Evolutionary conservation across 306 rosid species (phyloP), one percentile per base, ranked within the genome.

Genomic region (Mimosa pudica): DNA sequence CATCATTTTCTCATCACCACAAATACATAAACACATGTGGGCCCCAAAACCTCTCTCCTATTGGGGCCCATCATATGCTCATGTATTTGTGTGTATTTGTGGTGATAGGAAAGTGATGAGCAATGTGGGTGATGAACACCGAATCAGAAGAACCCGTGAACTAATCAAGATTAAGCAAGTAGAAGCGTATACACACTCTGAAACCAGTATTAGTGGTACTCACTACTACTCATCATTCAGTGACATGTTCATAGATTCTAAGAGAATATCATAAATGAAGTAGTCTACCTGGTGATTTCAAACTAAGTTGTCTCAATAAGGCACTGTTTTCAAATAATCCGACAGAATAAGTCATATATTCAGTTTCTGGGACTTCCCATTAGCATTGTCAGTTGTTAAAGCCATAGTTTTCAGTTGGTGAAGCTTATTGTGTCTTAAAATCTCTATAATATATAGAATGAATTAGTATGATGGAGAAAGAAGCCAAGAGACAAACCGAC

Each of bases 401-500:
- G 4, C 72, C 77, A 61, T 47, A 36, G 24, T 61, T 47, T 70
- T 35, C 45, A 67, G 70, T 41, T 78, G 76, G 62, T 32, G 76
- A 51, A 51, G 52, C 52, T 3, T 52, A 13, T 66, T 66, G n/a
- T 66, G 1, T 32, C 11, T 17, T 1, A 8, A 42, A n/a, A 0
- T 66, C 58, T 5, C 52, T 16, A 5, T 45, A 57, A 16, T 24
- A 24, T 24, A 24, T 52, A 52, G 58, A 38, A 57, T 57, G 63
- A 12, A 48, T 46, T 79, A 44, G n/a, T 71, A 44, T 9, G 30
- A 79, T 64, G 16, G 55, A 48, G 75, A 61, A 33, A 47, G 65
- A 54, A 60, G 78, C 35, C 35, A 62, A 61, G 83, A 80, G 67
- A 63, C 82, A 62, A 32, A 32, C 68, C 73, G 54, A 79, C 36